Conservation (phyloP, 1,284 basidiomycete species). For the Leccinum subrobustum region DNA sequence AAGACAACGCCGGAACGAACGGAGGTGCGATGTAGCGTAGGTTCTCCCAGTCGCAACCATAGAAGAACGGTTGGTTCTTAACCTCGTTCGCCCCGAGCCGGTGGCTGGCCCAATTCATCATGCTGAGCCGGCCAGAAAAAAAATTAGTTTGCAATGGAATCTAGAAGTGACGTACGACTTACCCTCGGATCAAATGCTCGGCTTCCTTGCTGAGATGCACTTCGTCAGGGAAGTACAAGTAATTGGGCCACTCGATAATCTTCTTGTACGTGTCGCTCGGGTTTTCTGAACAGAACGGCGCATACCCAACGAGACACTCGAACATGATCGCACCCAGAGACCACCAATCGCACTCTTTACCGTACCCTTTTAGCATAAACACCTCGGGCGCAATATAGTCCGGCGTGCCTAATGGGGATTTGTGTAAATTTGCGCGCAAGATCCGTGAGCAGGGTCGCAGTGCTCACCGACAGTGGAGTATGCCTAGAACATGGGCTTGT, state of each 20-base stretch:
- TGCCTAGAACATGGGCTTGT: constrained; percentile 52
- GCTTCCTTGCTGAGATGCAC: constrained; percentile 92
- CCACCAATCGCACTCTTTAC: constrained; percentile 99
- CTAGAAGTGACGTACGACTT: constrained; percentile 36
- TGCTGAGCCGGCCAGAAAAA: constrained; percentile 36
- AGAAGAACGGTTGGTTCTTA: constrained; percentile 95
- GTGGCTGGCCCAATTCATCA: constrained; percentile 85
- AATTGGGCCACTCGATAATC: constrained; percentile 93
- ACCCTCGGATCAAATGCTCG: constrained; percentile 88
- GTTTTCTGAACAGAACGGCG: constrained; percentile 66
- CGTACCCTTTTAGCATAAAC: constrained; percentile 96
- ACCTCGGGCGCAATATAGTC: constrained; percentile 96
- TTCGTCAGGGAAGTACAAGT: constrained; percentile 94
- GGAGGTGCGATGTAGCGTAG: constrained; percentile 94
- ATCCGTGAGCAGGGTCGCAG: background rate
- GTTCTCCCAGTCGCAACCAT: constrained; percentile 91
- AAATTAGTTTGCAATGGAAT: constrained; percentile 7
- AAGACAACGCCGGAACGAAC: constrained; percentile 91
- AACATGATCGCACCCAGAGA: constrained; percentile 97
- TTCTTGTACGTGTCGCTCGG: constrained; percentile 99
- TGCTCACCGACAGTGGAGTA: constrained; percentile 93
- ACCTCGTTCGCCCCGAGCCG: constrained; percentile 86
- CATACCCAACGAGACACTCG: constrained; percentile 83
- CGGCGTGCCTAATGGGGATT: constrained; percentile 35
- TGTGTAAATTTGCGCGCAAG: background rate